Evolutionary conservation across 345 rosid species (phyloP).

Genomic region (Gossypium arboreum): DNA sequence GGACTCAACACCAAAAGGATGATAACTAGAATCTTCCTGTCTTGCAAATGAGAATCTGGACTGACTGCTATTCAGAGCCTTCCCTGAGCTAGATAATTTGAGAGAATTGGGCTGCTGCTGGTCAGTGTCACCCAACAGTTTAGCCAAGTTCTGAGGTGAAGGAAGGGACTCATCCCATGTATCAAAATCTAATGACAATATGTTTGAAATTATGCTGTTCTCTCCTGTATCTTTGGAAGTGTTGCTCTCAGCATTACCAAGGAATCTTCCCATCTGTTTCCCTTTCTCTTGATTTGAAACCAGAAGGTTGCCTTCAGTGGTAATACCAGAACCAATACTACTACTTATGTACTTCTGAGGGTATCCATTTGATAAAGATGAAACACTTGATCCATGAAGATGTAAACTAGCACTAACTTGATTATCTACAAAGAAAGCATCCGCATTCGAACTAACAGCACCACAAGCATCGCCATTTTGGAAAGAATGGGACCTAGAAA

Average conservation of each 20-base stretch:
- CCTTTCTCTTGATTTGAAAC: constrained; percentile 33
- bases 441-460: constrained; percentile 27
- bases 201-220: constrained; percentile 71
- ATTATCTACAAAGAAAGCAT: constrained; percentile 30
- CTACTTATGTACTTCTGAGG: constrained; percentile 32
- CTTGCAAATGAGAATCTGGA: constrained; percentile 90
- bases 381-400: constrained; percentile 28
- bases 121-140: constrained; percentile 52
- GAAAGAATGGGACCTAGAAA: constrained; percentile 41
- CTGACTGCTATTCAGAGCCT: constrained; percentile 54
- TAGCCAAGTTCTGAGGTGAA: constrained; percentile 61
- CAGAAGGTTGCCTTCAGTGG: constrained; percentile 28
- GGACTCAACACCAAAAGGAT: constrained; percentile 32
- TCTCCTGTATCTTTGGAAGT: constrained; percentile 42
- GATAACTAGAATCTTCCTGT: constrained; percentile 54
- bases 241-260: constrained; percentile 26
- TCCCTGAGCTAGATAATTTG: constrained; percentile 42
- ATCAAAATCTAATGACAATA: constrained; percentile 70
- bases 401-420: constrained; percentile 27
- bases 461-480: constrained; percentile 26
- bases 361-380: constrained; percentile 42
- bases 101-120: constrained; percentile 36
- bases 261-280: constrained; percentile 25
- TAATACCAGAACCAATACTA: constrained; percentile 33
- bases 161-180: constrained; percentile 73